Evolutionary conservation across 495 filamentous ascomycete genomes (phyloP), one percentile per base, ranked within the genome.

Genomic region (Aspergillus sclerotiicarbonarius): DNA sequence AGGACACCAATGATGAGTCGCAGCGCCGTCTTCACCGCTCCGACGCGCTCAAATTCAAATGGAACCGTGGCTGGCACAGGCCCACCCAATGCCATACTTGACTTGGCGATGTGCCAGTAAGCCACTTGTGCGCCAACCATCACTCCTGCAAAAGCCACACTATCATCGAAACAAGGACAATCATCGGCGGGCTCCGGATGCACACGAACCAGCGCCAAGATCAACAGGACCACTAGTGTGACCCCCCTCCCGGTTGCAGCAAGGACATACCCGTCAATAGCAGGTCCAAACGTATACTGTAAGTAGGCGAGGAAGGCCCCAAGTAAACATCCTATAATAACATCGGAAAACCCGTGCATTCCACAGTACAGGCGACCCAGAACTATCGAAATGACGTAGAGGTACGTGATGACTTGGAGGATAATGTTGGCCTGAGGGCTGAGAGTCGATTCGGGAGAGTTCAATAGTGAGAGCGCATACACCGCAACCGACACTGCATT

Each of bases 111-210:
- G 69, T 90, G 90, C 92, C 91, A 98, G 15, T 82, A 86, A 3
- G 89, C 91, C 44, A 87, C 66, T 62, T 93, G 85, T 48, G 89
- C 75, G 0, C 94, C 94, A 51, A 96, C 86, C 56, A 90, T 80
- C 30, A 96, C 92, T 6, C 89, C 94, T 19, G 91, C 87, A 67
- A 98, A 98, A 8, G 92, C 85, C 35, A 98, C 90, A 62, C 89
- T 92, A 74, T 98, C 94, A 69, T 98, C 94, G 68, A 96, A 98
- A 67, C 94, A 98, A 15, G 94, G 94, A 64, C 94, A 98, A 68
- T 96, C 89, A 70, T 98, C 94, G 0, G 91, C 94, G 2, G 94
- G 94, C 62, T 98, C 94, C 2, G 94, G 94, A 71, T 98, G 93
- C 18, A 96, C 83, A 47, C 94, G 84, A 32, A 98, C 88, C 25